Evolutionary conservation across 352 stramenopile species (phyloP), one percentile per base, ranked within the genome.

Genomic region (Phytophthora litchii): DNA sequence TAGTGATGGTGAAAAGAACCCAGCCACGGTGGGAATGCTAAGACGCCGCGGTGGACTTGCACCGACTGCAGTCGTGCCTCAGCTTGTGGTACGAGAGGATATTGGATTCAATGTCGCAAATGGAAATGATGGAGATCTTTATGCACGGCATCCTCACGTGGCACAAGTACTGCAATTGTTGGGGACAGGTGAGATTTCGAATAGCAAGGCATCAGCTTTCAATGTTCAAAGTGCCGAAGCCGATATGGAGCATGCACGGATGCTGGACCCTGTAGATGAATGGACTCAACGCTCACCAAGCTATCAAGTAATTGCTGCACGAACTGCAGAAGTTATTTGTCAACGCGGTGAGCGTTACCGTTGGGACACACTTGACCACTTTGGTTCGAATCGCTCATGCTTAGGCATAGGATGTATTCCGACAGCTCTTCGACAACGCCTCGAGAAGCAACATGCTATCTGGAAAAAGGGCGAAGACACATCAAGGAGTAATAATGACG

Each of bases 311-410:
- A 80, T 89, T 21, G 78, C 73, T 3, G 6, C 35, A 3, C 66
- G 77, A 13, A 52, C 62, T 8, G 31, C 45, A 8, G 47, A 75
- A 9, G 64, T 70, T 12, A 48, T 88, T 34, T 57, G 55, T 37
- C 56, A 44, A 4, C 58, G 62, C 1, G 54, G 44, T 2, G 59
- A 74, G 37, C 77, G 77, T 13, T 44, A 61, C 38, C 80, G 77
- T 0, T 88, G 80, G 77, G 80, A 89, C 38, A 71, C 73, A 7
- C 70, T 74, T 1, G 42, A 29, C 0, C 68, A 83, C 25, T 85
- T 83, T 38, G 40, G 10, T 2, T 56, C 17, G 1, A 36, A 35
- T 14, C 14, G 9, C n/a, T 32, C n/a, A 16, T 4, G 13, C 42
- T 38, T n/a, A 12, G 3, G 48, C 10, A 27, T 27, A 27, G 23